Evolutionary conservation across 371 early-diverging fungal genomes (phyloP).

Genomic region (Rhizopus delemar): DNA sequence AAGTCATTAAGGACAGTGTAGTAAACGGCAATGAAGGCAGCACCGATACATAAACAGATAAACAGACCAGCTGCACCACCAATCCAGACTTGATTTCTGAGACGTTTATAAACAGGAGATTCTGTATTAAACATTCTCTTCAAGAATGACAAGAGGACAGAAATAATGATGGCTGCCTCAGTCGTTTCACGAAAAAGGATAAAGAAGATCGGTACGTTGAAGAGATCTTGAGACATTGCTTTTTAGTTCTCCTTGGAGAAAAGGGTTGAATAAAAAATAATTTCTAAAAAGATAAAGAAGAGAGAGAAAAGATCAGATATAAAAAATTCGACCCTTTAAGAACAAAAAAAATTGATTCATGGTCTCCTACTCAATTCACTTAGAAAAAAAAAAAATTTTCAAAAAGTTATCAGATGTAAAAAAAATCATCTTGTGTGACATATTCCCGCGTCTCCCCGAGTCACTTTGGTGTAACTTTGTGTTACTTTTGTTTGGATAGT

Average conservation of each 20-base stretch:
- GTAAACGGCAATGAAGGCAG: constrained; percentile 70
- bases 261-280: constrained; percentile 9
- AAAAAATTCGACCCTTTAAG: constrained; percentile 6
- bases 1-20: constrained; percentile 45
- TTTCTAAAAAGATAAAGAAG: constrained; percentile 15
- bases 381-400: constrained; percentile 4
- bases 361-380: background rate
- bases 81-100: constrained; percentile 65
- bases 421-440: background rate
- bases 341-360: constrained; percentile 12
- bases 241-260: constrained; percentile 7
- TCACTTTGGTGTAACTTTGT: background rate
- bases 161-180: constrained; percentile 76
- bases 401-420: constrained; percentile 6
- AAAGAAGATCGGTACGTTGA: constrained; percentile 82
- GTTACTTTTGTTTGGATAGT: background rate
- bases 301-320: constrained; percentile 17
- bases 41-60: constrained; percentile 68
- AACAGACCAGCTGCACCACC: constrained; percentile 60
- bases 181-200: constrained; percentile 81
- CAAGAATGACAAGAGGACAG: constrained; percentile 76
- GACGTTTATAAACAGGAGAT: constrained; percentile 47
- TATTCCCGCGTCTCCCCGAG: constrained; percentile 5
- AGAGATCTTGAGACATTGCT: constrained; percentile 49
- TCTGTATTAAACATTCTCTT: constrained; percentile 57